A percentile compares a stretch with the other conserved stretches of the same genome.
Evolutionary conservation across 352 stramenopile species (phyloP).

Genomic region (Thalassiosira sp.): DNA sequence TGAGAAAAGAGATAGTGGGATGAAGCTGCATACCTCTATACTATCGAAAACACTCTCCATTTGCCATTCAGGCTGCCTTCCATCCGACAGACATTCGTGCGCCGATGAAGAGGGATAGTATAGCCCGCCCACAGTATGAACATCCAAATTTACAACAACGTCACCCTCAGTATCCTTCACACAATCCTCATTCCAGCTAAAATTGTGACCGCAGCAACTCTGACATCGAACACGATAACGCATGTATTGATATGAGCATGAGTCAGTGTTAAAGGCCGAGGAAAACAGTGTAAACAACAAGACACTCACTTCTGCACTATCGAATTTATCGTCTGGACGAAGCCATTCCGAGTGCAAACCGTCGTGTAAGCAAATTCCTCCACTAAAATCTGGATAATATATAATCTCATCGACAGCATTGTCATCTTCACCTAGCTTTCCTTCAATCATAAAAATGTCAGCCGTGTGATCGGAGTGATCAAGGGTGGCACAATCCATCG

Average conservation of each 20-base stretch:
- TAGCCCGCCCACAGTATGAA: not conserved
- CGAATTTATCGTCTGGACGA: not conserved
- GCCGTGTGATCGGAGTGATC: not conserved
- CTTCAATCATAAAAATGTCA: not conserved
- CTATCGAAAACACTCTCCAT: not conserved
- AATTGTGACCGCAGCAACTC: conserved; percentile 17
- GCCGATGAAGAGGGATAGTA: conserved; percentile 13
- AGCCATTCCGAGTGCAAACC: conserved; percentile 10
- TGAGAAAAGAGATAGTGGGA: not conserved
- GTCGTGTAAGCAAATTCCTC: conserved; percentile 7
- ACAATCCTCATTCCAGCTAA: conserved; percentile 8
- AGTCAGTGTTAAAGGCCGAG: not conserved
- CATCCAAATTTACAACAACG: not conserved
- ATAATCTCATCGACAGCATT: not conserved
- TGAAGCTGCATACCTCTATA: not conserved
- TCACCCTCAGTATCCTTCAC: not conserved
- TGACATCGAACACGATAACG: not conserved
- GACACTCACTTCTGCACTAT: not conserved
- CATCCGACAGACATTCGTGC: conserved; percentile 9
- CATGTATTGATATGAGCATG: not conserved
- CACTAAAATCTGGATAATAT: conserved; percentile 9
- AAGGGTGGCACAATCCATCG: conserved; percentile 16
- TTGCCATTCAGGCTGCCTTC: conserved; percentile 11
- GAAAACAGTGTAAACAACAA: not conserved
- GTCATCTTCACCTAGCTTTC: not conserved